phyloP scores from a whole-genome alignment of 176 grass and related monocot genomes.

The Typha latifolia region DNA sequence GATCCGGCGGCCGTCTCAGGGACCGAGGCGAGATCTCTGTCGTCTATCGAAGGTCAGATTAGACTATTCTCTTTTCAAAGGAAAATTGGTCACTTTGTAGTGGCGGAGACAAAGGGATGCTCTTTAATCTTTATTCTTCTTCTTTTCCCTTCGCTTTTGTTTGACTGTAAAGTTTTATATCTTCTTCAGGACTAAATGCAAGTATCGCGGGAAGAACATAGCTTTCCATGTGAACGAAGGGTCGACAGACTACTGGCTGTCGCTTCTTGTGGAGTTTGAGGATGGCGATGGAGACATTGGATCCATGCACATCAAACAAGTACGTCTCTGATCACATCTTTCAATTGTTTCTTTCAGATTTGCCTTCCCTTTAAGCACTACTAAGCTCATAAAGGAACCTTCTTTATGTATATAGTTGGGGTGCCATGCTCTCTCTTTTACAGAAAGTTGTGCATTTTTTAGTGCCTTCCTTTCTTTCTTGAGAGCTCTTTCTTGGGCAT shows the following conservation, averaged over 20 bases:
- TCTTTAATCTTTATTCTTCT: too few species aligned
- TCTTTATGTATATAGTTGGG: too few species aligned
- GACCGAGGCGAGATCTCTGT: constrained; percentile 61
- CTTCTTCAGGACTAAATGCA: constrained; percentile 67
- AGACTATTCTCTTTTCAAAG: background rate
- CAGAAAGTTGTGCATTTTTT: too few species aligned
- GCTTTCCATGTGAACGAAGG: constrained; percentile 91
- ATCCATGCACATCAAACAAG: constrained; percentile 93
- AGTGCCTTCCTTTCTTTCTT: too few species aligned
- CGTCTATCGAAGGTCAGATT: constrained; percentile 58
- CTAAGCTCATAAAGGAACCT: too few species aligned
- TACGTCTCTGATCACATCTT: constrained; percentile 14
- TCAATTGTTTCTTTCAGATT: background rate
- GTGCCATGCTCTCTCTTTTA: too few species aligned
- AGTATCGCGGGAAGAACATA: constrained; percentile 75
- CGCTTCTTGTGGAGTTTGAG: constrained; percentile 89
- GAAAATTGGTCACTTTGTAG: background rate
- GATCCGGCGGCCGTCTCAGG: constrained; percentile 46
- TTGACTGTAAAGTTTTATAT: constrained; percentile 1
- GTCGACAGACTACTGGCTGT: constrained; percentile 87
- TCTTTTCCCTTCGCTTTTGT: too few species aligned
- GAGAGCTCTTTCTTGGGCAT: too few species aligned
- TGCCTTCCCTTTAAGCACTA: background rate
- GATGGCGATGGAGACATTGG: constrained; percentile 89
- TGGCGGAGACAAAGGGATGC: too few species aligned